Evolutionary conservation across 1,284 basidiomycete species (phyloP).

Genomic region (Naganishia sp.): DNA sequence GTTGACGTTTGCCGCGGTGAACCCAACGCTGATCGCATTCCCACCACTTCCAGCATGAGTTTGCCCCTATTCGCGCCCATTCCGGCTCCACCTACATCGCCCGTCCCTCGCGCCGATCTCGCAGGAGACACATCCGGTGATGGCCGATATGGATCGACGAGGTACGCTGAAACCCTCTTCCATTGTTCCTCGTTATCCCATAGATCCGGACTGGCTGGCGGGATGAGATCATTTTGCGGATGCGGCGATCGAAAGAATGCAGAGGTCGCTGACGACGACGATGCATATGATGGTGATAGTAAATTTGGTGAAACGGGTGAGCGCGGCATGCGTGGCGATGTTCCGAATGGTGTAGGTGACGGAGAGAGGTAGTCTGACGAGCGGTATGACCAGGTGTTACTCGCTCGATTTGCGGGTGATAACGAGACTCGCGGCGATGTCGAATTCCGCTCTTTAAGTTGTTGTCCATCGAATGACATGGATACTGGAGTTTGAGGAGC

Average conservation of each 20-base stretch:
- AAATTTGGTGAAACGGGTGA: conserved; percentile 1
- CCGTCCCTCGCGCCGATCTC: neutral
- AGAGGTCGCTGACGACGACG: neutral
- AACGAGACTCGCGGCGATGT: neutral
- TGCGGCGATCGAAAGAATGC: neutral
- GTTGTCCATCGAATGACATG: neutral
- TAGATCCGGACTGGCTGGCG: neutral
- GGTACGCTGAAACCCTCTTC: conserved; percentile 2
- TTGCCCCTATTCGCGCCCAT: no score
- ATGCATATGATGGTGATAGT: neutral
- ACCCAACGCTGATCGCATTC: no score
- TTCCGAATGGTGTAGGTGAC: neutral
- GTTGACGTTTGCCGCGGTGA: no score
- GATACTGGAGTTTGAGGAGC: neutral
- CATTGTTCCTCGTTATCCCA: conserved; percentile 13
- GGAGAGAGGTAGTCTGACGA: neutral
- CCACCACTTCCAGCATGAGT: no score
- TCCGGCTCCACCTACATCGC: no score
- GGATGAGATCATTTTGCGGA: neutral
- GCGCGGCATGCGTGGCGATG: neutral
- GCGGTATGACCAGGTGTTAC: neutral
- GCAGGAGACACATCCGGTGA: neutral
- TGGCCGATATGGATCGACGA: conserved; percentile 15
- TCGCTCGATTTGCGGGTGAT: neutral
- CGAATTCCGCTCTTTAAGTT: neutral